Evolutionary conservation across 2,329 filamentous ascomycete genomes (phyloP).

Genomic region (Clarireedia homoeocarpa): DNA sequence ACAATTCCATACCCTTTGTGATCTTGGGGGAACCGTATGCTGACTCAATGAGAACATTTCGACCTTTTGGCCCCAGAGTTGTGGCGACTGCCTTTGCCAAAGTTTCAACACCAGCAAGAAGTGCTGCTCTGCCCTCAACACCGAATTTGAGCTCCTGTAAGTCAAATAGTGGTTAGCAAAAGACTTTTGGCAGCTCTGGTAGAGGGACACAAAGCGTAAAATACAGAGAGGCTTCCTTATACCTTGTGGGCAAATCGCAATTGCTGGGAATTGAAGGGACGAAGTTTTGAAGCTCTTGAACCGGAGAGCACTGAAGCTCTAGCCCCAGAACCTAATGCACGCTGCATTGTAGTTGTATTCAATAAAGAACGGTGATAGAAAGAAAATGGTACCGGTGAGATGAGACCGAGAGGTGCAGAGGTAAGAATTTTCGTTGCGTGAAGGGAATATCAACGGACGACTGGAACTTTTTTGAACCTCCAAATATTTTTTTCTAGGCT

Average conservation of each 20-base stretch:
- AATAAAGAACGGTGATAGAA: conserved; percentile 10
- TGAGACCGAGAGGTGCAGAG: background rate
- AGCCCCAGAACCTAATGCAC: conserved; percentile 80
- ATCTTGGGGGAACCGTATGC: conserved; percentile 99
- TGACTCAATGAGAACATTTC: conserved; percentile 97
- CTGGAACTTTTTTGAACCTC: background rate
- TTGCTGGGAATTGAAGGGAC: conserved; percentile 60
- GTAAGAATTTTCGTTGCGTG: background rate
- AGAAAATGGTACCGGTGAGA: background rate
- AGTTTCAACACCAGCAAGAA: conserved; percentile 92
- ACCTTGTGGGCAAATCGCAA: conserved; percentile 98
- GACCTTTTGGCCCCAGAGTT: conserved; percentile 93
- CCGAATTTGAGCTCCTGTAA: conserved; percentile 92
- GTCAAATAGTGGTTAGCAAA: conserved; percentile 8
- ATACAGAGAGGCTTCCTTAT: conserved; percentile 25
- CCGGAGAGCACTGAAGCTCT: conserved; percentile 72
- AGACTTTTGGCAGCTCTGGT: background rate
- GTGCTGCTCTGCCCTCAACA: conserved; percentile 81
- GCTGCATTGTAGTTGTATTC: conserved; percentile 68
- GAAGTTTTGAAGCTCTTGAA: conserved; percentile 56
- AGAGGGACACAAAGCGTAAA: background rate
- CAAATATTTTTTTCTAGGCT: background rate
- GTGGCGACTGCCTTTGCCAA: conserved; percentile 93
- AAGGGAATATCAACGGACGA: background rate
- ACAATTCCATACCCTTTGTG: conserved; percentile 71